A percentile compares a stretch with the other conserved stretches of the same genome.
Conservation (phyloP, 225 moss, liverwort and hornwort genomes). For the Pleurozium schreberi region DNA sequence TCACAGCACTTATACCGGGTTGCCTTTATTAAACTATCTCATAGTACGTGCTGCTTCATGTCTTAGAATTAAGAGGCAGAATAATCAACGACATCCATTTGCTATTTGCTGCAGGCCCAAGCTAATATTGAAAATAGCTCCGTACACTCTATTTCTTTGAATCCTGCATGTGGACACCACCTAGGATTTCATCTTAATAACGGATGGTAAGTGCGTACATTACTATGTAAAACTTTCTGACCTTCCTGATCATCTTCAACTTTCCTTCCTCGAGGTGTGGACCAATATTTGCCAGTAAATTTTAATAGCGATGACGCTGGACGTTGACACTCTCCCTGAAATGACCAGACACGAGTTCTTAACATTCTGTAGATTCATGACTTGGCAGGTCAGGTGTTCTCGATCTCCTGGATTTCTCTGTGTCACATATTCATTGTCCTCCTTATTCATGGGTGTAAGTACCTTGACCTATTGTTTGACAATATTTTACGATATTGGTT, state of each 20-base stretch:
- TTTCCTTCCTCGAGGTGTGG: not conserved
- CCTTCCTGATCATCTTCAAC: not conserved
- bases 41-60: not conserved
- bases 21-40: not conserved
- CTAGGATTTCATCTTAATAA: slow-evolving; percentile 92
- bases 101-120: slow-evolving; percentile 54
- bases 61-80: not conserved
- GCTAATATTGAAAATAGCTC: slow-evolving; percentile 63
- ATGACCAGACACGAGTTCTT: not conserved
- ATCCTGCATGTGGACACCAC: slow-evolving; percentile 60
- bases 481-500: not conserved
- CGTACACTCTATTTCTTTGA: slow-evolving; percentile 64
- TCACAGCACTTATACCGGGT: not conserved
- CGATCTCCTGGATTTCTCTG: slow-evolving; percentile 42
- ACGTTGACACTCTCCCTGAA: not conserved
- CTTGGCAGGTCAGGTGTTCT: slow-evolving; percentile 82
- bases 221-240: not conserved
- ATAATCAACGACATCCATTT: not conserved
- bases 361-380: not conserved
- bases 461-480: not conserved
- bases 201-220: slow-evolving; percentile 52
- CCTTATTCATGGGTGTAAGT: slow-evolving; percentile 66
- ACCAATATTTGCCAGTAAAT: not conserved
- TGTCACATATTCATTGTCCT: slow-evolving; percentile 82
- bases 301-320: not conserved